Evolutionary conservation across 2,329 filamentous ascomycete species (phyloP).

Genomic region (Colletotrichum noveboracense): DNA sequence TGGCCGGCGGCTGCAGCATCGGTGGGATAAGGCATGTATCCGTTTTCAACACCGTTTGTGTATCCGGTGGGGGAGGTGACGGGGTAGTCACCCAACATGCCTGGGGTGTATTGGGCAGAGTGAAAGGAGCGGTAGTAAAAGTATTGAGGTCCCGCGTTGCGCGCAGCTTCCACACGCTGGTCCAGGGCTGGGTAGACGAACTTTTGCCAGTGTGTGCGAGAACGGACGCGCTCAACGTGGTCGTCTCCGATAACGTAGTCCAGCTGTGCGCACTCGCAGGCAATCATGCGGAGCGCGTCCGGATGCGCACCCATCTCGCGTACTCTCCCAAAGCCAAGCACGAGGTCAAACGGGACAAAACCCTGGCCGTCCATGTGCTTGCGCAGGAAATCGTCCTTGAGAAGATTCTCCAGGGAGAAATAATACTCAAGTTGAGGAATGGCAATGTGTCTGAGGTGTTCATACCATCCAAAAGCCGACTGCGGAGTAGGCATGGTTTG

Average conservation of each 20-base stretch:
- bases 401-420: slow-evolving; percentile 93
- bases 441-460: slow-evolving; percentile 29
- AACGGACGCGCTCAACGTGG: slow-evolving; percentile 78
- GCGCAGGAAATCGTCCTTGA: slow-evolving; percentile 89
- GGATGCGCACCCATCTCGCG: slow-evolving; percentile 60
- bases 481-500: slow-evolving; percentile 29
- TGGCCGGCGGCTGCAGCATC: slow-evolving; percentile 36
- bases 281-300: slow-evolving; percentile 47
- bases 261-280: slow-evolving; percentile 72
- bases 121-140: slow-evolving; percentile 33
- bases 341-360: slow-evolving; percentile 80
- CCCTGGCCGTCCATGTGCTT: slow-evolving; percentile 95
- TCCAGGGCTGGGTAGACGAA: slow-evolving; percentile 76
- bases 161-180: slow-evolving; percentile 75
- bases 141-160: slow-evolving; percentile 69
- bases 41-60: slow-evolving; percentile 25
- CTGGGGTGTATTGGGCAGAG: slow-evolving; percentile 20
- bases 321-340: slow-evolving; percentile 87
- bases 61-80: slow-evolving; percentile 33
- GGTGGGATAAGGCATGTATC: slow-evolving; percentile 5
- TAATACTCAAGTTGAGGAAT: slow-evolving; percentile 81
- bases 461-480: slow-evolving; percentile 3
- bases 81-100: slow-evolving; percentile 30
- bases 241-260: slow-evolving; percentile 80
- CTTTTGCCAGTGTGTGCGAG: slow-evolving; percentile 76